Percentiles rank a stretch among this genome's conserved stretches.
These are phyloP conservation scores for Elaeis guineensis DNA, from an alignment of 176 grass and related monocot species.

Conservation along the genomic window DNA sequence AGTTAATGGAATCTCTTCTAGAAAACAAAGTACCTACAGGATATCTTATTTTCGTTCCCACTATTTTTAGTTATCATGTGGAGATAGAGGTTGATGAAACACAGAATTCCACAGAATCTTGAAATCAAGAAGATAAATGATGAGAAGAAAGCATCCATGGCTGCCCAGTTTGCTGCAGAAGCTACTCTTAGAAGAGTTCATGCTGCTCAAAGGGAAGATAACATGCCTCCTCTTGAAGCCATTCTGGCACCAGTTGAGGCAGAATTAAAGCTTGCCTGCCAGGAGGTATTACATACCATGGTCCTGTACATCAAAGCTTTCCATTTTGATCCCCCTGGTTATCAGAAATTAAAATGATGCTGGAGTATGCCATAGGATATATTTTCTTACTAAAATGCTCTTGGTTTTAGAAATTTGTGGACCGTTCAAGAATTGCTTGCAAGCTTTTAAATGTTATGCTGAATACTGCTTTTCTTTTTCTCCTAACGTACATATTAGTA, in stretches of 20 bases:
- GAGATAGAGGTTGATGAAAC: slow-evolving; percentile 12
- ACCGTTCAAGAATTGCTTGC: no score
- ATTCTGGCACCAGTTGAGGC: slow-evolving; percentile 98
- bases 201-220: slow-evolving; percentile 92
- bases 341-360: no score
- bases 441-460: no score
- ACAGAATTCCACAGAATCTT: slow-evolving; percentile 56
- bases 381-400: no score
- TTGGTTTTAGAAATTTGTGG: no score
- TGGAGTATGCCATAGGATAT: no score
- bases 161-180: slow-evolving; percentile 91
- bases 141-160: slow-evolving; percentile 84
- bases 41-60: background rate
- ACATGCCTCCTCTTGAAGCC: slow-evolving; percentile 95
- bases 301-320: no score
- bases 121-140: slow-evolving; percentile 95
- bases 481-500: no score
- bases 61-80: background rate
- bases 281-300: slow-evolving; percentile 47
- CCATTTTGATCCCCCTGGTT: no score
- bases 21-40: slow-evolving; percentile 62
- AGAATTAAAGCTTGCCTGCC: slow-evolving; percentile 75
- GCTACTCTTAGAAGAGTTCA: slow-evolving; percentile 89
- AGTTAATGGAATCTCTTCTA: slow-evolving; percentile 67
- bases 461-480: no score